These are phyloP conservation scores for Ceratobasidium sp. DNA, from an alignment of 1,284 basidiomycete species.

Conservation along the genomic window DNA sequence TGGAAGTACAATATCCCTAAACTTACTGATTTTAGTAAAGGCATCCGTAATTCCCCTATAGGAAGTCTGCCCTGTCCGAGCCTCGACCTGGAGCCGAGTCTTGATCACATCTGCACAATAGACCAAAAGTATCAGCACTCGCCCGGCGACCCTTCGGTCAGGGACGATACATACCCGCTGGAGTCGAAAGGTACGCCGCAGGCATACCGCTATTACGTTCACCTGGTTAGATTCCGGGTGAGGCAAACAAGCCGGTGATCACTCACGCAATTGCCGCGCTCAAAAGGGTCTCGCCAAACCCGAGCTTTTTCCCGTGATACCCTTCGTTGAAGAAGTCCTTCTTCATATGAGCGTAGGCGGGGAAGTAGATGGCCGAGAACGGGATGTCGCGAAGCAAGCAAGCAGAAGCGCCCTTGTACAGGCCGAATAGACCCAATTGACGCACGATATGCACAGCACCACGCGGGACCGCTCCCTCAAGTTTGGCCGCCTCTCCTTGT, in stretches of 20 bases:
- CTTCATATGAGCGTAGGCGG: constrained; percentile 86
- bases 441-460: constrained; percentile 94
- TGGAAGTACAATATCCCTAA: constrained; percentile 24
- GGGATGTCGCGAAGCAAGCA: constrained; percentile 94
- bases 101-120: constrained; percentile 90
- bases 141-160: constrained; percentile 45
- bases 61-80: constrained; percentile 89
- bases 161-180: constrained; percentile 70
- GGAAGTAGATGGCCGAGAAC: constrained; percentile 88
- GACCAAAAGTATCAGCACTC: constrained; percentile 53
- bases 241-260: constrained; percentile 21
- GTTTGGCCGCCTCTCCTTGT: constrained; percentile 93
- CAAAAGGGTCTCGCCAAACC: constrained; percentile 89
- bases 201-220: constrained; percentile 84
- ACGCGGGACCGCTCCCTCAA: constrained; percentile 80
- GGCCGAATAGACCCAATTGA: constrained; percentile 90
- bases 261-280: constrained; percentile 86
- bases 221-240: too few relatives aligned
- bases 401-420: constrained; percentile 92
- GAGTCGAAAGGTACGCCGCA: constrained; percentile 87
- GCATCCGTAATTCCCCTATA: constrained; percentile 95
- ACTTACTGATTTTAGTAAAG: constrained; percentile 87
- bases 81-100: constrained; percentile 98
- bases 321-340: constrained; percentile 96
- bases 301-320: constrained; percentile 92